Base-by-base conservation (phyloP, 768 basidiomycete genomes). In the Panus rudis region DNA sequence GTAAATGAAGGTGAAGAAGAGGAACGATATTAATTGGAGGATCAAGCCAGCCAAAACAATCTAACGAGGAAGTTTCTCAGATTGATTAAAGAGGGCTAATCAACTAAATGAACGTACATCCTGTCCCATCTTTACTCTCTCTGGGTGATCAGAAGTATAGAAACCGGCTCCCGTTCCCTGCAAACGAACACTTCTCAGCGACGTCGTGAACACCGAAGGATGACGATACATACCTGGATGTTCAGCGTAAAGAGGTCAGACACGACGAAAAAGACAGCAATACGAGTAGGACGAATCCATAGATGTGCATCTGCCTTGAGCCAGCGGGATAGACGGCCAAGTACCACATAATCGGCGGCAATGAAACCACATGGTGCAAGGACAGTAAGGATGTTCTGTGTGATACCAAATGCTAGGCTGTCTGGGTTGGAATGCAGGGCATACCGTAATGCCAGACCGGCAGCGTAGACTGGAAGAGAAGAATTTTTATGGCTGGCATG, bases 331-430 rank as follows among this genome's bases (percentile, higher is more conserved):
- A 88, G 58, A 11, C 73, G 73, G 8, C 81, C 80, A 1, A 86
- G 70, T 16, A 84, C 67, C 43, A 84, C 63, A 52, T 87, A 86
- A 52, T 79, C 71, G 12, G 78, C 72, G 4, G 79, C 79, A 48
- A 83, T 79, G 62, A 86, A 86, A 21, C 80, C 83, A 55, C 85
- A 87, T 4, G 84, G 83, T 4, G 78, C 75, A 35, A 82, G 67
- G 6, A 77, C 78, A 47, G 81, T 71, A 53, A 81, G 71, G 7
- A 81, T 57, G 47, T 81, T 76, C 55, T 79, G 71, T 0, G 63
- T 58, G 41, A 80, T 80, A 53, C 77, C 80, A 4, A 75, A 58
- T 3, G 66, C 68, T 43, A 65, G 64, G 19, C 70, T 74, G 43
- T 81, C 72, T 0, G 79, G 79, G 47, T 76, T 52, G 1, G 52